These are phyloP conservation scores for Amphicarpaea edgeworthii DNA, from an alignment of 306 rosid genomes.

Conservation along the genomic window DNA sequence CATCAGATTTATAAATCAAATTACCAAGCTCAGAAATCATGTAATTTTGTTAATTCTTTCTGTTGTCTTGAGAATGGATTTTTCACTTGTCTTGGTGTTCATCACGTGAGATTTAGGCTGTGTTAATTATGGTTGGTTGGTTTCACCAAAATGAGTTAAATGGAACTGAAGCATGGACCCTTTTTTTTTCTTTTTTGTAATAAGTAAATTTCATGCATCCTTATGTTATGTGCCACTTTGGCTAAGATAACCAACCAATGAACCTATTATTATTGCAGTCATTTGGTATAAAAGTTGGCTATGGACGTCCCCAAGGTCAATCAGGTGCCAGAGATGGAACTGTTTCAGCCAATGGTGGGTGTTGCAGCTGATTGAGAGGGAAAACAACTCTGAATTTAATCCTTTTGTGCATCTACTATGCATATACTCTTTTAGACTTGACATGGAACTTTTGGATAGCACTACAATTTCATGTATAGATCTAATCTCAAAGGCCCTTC, in stretches of 20 bases:
- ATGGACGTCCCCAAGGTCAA: slow-evolving; percentile 80
- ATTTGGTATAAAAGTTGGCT: slow-evolving; percentile 89
- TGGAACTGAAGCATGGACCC: neutral
- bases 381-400: slow-evolving; percentile 41
- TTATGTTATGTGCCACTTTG: neutral
- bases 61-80: neutral
- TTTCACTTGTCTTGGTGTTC: neutral
- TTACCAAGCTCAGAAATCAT: neutral
- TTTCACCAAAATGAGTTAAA: neutral
- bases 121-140: too few relatives aligned
- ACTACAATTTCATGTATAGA: slow-evolving; percentile 62
- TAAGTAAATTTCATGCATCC: neutral
- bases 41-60: neutral
- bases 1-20: slow-evolving; percentile 14
- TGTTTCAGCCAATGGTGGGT: slow-evolving; percentile 71
- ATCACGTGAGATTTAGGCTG: slow-evolving; percentile 4
- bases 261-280: slow-evolving; percentile 71
- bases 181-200: slow-evolving; percentile 1
- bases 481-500: slow-evolving; percentile 46
- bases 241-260: too few relatives aligned
- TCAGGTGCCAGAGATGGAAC: slow-evolving; percentile 81
- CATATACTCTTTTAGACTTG: slow-evolving; percentile 41
- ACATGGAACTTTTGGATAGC: slow-evolving; percentile 44
- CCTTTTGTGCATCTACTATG: slow-evolving; percentile 46
- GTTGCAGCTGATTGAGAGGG: slow-evolving; percentile 62